Conservation (phyloP, 2,329 filamentous ascomycete genomes). For the Trichoderma aggressivum region DNA sequence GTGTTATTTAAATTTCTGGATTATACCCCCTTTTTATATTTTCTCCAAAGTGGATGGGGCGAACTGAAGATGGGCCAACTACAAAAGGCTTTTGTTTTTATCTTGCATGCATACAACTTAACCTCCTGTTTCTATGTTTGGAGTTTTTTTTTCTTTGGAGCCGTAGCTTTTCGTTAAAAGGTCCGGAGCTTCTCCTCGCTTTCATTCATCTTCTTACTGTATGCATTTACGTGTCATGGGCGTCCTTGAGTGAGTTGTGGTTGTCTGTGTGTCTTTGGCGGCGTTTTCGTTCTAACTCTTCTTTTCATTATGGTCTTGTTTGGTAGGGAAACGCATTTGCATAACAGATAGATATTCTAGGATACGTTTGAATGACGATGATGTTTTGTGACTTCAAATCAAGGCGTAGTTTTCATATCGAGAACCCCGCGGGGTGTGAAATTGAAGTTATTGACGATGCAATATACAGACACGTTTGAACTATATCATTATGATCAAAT, state of each 20-base stretch:
- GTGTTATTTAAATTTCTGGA: conserved; percentile 17
- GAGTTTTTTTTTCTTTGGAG: background rate
- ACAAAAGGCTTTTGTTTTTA: background rate
- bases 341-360: conserved; percentile 14
- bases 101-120: background rate
- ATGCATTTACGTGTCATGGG: background rate
- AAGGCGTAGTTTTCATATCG: background rate
- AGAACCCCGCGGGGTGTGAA: background rate
- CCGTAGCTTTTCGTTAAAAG: background rate
- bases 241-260: background rate
- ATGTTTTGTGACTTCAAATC: background rate
- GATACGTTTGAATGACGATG: conserved; percentile 10
- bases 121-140: background rate
- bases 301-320: background rate
- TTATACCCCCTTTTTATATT: conserved; percentile 21
- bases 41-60: background rate
- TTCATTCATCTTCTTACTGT: background rate
- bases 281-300: background rate
- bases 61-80: background rate
- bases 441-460: background rate
- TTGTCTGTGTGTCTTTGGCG: background rate
- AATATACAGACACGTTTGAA: no score
- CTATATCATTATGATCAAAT: no score
- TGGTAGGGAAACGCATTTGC: background rate
- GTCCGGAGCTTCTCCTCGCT: background rate